Percentiles rank a stretch among this genome's conserved stretches.
Conservation (phyloP, 2,329 filamentous ascomycete genomes). For the Aspergillus sp. region DNA sequence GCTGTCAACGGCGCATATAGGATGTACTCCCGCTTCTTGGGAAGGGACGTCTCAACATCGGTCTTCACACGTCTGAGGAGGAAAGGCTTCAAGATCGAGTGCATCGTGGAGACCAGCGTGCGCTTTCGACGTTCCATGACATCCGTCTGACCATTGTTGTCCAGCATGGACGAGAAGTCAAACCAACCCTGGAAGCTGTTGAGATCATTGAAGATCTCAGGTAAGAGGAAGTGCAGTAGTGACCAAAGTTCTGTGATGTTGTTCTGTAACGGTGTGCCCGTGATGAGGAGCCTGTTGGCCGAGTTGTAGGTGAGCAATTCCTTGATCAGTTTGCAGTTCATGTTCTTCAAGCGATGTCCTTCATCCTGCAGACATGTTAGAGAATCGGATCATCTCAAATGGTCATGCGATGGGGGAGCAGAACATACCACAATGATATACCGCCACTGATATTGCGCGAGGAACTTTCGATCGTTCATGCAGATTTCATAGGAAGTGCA, state of each 20-base stretch:
- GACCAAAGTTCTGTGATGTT: slow-evolving; percentile 96
- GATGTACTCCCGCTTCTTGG: slow-evolving; percentile 95
- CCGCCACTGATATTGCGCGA: slow-evolving; percentile 88
- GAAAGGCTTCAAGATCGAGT: slow-evolving; percentile 89
- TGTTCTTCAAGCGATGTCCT: slow-evolving; percentile 95
- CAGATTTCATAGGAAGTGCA: slow-evolving; percentile 97
- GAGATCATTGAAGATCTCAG: slow-evolving; percentile 88
- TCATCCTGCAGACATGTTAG: slow-evolving; percentile 65
- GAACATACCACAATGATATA: slow-evolving; percentile 83
- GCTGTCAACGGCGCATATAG: slow-evolving; percentile 88
- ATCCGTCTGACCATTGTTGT: slow-evolving; percentile 75
- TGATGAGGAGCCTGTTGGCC: slow-evolving; percentile 87
- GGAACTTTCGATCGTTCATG: slow-evolving; percentile 78
- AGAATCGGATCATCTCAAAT: not conserved
- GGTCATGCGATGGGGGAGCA: not conserved
- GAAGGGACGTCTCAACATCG: slow-evolving; percentile 87
- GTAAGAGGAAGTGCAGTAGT: slow-evolving; percentile 86
- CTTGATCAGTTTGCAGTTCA: slow-evolving; percentile 87
- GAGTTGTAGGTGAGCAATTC: slow-evolving; percentile 87
- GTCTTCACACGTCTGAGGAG: slow-evolving; percentile 85
- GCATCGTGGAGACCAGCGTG: slow-evolving; percentile 81
- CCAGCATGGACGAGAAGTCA: slow-evolving; percentile 88
- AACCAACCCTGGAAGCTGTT: slow-evolving; percentile 96
- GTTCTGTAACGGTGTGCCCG: slow-evolving; percentile 92
- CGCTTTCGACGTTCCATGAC: slow-evolving; percentile 77